Conservation (phyloP, 2,329 filamentous ascomycete species). For the Massarina eburnea region DNA sequence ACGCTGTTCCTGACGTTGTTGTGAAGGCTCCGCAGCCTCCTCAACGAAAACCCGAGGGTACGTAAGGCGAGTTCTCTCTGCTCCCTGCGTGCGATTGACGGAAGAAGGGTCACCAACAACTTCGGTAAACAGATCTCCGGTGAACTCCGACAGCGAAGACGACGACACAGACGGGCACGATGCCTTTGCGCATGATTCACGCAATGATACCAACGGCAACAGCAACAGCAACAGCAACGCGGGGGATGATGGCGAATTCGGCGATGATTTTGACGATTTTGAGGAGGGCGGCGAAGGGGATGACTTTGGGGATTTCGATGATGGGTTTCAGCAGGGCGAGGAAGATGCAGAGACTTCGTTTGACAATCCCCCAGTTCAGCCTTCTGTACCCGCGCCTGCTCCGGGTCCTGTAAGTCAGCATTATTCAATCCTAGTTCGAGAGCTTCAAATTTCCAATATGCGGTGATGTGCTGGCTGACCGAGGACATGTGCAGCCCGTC, state of each 20-base stretch:
- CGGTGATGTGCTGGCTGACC: conserved; percentile 36
- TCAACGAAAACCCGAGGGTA: conserved; percentile 57
- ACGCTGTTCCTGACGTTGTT: conserved; percentile 62
- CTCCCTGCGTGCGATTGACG: conserved; percentile 61
- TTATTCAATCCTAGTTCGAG: conserved; percentile 35
- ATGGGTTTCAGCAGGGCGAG: conserved; percentile 46
- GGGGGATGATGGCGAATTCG: conserved; percentile 68
- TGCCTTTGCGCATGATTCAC: conserved; percentile 11
- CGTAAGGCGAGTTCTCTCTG: conserved; percentile 46
- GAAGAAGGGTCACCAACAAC: conserved; percentile 60
- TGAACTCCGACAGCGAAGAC: conserved; percentile 42
- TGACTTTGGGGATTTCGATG: conserved; percentile 57
- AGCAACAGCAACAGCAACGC: conserved; percentile 45
- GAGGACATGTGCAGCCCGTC: conserved; percentile 56
- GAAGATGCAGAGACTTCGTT: conserved; percentile 42
- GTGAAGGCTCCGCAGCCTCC: conserved; percentile 50
- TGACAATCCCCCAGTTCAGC: conserved; percentile 42
- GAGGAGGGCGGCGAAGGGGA: conserved; percentile 54
- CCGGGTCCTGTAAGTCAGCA: conserved; percentile 52
- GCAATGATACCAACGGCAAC: conserved; percentile 7
- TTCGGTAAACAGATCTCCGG: conserved; percentile 54
- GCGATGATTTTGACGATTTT: conserved; percentile 70
- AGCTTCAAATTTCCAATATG: conserved; percentile 28
- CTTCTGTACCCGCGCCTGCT: conserved; percentile 45
- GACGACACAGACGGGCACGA: conserved; percentile 15